These are phyloP conservation scores for Suillus paluster DNA, from an alignment of 768 basidiomycete species.

Conservation along the genomic window DNA sequence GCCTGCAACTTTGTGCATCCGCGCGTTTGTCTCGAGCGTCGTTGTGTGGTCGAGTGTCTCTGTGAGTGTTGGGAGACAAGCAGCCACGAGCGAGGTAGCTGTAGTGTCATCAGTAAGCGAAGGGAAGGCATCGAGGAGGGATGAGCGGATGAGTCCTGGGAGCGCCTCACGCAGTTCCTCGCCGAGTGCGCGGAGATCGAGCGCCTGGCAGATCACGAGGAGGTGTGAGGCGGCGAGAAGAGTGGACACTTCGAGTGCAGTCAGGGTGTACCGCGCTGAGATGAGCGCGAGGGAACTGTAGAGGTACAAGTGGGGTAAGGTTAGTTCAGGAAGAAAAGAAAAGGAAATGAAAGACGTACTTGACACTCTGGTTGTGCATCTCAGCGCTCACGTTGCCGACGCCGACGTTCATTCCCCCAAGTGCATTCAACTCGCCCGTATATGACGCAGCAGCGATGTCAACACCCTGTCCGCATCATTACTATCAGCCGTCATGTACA, in stretches of 20 bases:
- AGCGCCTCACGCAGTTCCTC: slow-evolving; percentile 54
- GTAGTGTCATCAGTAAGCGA: background rate
- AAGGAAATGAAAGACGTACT: slow-evolving; percentile 53
- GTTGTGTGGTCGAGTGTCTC: slow-evolving; percentile 66
- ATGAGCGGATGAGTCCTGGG: slow-evolving; percentile 21
- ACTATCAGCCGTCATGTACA: background rate
- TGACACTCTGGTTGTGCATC: slow-evolving; percentile 93
- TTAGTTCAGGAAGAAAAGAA: background rate
- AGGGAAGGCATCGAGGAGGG: background rate
- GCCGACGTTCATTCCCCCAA: slow-evolving; percentile 76
- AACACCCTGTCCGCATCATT: slow-evolving; percentile 48
- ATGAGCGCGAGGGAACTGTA: slow-evolving; percentile 80
- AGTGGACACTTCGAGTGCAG: slow-evolving; percentile 77
- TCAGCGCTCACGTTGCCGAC: slow-evolving; percentile 87
- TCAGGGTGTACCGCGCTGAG: slow-evolving; percentile 79
- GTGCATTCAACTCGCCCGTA: slow-evolving; percentile 77
- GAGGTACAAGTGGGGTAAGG: background rate
- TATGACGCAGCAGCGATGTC: slow-evolving; percentile 88
- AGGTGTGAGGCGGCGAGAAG: slow-evolving; percentile 77
- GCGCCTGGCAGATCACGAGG: slow-evolving; percentile 79
- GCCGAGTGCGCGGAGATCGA: slow-evolving; percentile 82
- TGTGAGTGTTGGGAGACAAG: slow-evolving; percentile 46
- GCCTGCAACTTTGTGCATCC: slow-evolving; percentile 74
- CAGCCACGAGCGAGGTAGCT: slow-evolving; percentile 11
- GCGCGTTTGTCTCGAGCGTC: slow-evolving; percentile 68